Conservation (phyloP, 208 protist species). For the Trypanosoma scelopori region DNA sequence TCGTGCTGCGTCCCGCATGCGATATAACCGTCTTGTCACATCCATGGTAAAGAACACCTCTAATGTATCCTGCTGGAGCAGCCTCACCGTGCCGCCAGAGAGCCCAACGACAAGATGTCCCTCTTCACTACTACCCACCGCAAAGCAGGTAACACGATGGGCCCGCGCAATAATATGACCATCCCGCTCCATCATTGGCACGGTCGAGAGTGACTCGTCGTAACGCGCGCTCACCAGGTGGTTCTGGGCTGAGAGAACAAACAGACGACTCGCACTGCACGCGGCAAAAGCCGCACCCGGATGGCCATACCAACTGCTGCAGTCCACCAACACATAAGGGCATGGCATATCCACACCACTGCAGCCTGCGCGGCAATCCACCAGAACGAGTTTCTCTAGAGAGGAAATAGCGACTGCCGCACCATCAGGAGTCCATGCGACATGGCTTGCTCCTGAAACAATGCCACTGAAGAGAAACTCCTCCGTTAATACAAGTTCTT, state of each 20-base stretch:
- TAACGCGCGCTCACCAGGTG: constrained; percentile 46
- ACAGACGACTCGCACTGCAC: constrained; percentile 33
- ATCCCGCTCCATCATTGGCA: constrained; percentile 41
- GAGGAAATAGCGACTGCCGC: constrained; percentile 23
- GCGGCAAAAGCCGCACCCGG: constrained; percentile 22
- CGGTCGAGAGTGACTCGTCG: neutral
- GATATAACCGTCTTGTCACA: constrained; percentile 22
- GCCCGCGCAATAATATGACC: constrained; percentile 58
- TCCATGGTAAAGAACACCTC: constrained; percentile 37
- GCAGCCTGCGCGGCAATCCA: constrained; percentile 25
- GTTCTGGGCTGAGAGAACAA: constrained; percentile 30
- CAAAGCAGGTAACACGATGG: constrained; percentile 40
- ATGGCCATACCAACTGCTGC: constrained; percentile 36
- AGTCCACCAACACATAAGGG: constrained; percentile 23
- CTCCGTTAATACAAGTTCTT: constrained; percentile 11
- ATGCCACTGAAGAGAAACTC: constrained; percentile 22
- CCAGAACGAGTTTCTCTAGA: constrained; percentile 16
- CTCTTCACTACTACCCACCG: constrained; percentile 32
- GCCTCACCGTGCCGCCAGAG: constrained; percentile 54
- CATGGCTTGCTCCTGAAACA: constrained; percentile 8
- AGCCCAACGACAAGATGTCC: constrained; percentile 50
- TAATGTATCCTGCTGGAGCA: constrained; percentile 62
- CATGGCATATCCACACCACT: neutral
- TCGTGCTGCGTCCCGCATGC: neutral
- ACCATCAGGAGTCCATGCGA: constrained; percentile 30